phyloP scores from a whole-genome alignment of 768 basidiomycete species.

The Cyclocybe cylindracea region DNA sequence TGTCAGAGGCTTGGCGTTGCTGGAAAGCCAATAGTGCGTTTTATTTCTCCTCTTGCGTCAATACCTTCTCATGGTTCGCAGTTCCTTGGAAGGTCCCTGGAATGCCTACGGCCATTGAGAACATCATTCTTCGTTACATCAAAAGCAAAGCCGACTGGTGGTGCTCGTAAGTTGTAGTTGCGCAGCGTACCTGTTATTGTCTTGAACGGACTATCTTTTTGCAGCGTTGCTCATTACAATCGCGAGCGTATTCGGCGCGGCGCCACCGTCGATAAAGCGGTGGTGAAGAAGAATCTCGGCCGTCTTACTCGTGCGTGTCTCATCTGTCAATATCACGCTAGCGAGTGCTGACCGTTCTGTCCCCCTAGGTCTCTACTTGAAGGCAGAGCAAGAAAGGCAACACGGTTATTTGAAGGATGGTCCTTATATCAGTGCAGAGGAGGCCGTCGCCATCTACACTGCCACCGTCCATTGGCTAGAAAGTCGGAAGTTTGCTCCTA shows the following conservation, averaged over 20 bases:
- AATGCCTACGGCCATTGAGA: slow-evolving; percentile 99
- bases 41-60: not conserved
- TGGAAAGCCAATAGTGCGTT: slow-evolving; percentile 90
- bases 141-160: slow-evolving; percentile 99
- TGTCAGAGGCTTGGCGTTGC: slow-evolving; percentile 98
- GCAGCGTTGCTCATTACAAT: slow-evolving; percentile 93
- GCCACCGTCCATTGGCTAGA: slow-evolving; percentile 99
- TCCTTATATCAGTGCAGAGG: slow-evolving; percentile 98
- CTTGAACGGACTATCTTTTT: slow-evolving; percentile 1
- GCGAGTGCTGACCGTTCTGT: slow-evolving; percentile 7
- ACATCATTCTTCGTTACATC: slow-evolving; percentile 98
- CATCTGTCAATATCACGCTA: not conserved
- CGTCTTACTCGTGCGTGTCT: slow-evolving; percentile 81
- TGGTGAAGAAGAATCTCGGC: slow-evolving; percentile 98
- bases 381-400: slow-evolving; percentile 98
- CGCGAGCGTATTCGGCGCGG: slow-evolving; percentile 96
- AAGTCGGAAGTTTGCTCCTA: slow-evolving; percentile 96
- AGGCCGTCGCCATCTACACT: slow-evolving; percentile 98
- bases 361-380: slow-evolving; percentile 77
- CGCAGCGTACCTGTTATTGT: not conserved
- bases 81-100: slow-evolving; percentile 99
- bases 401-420: slow-evolving; percentile 99
- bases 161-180: slow-evolving; percentile 65
- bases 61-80: slow-evolving; percentile 18
- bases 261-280: slow-evolving; percentile 97